Evolutionary conservation across 2,329 filamentous ascomycete species (phyloP).

Genomic region (Aureobasidium sp.): DNA sequence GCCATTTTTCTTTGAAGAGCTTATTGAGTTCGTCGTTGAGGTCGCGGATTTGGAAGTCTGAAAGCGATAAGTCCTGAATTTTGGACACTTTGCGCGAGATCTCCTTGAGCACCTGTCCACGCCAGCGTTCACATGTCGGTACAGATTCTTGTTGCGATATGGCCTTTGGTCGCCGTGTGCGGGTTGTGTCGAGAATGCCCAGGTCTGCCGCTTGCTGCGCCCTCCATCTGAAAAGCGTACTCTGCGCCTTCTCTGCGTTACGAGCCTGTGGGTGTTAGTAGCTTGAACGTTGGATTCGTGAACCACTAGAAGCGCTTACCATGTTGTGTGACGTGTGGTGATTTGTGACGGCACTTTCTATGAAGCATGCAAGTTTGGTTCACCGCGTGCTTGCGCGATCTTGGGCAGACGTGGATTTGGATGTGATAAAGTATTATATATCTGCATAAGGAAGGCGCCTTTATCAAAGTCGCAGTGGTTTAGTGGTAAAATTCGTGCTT

Average conservation of each 20-base stretch:
- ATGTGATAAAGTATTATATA: too few species aligned
- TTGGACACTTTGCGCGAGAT: conserved; percentile 93
- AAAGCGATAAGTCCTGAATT: conserved; percentile 86
- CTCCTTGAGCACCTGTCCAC: conserved; percentile 93
- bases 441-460: too few species aligned
- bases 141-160: conserved; percentile 83
- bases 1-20: conserved; percentile 96
- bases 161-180: conserved; percentile 78
- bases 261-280: conserved; percentile 54
- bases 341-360: background rate
- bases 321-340: background rate
- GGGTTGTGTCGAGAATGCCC: conserved; percentile 88
- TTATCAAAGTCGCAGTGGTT: conserved; percentile 5
- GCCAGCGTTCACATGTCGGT: conserved; percentile 91
- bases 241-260: conserved; percentile 82
- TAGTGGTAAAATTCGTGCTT: conserved; percentile 12
- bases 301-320: background rate
- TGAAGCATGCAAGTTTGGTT: background rate
- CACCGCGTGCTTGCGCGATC: background rate
- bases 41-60: conserved; percentile 94
- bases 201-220: conserved; percentile 93
- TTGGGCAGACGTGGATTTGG: background rate
- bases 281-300: background rate
- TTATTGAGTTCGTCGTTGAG: conserved; percentile 99
- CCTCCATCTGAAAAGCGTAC: conserved; percentile 90